Base-by-base conservation (phyloP, 2,329 filamentous ascomycete species). In the Pseudogymnoascus sp. region DNA sequence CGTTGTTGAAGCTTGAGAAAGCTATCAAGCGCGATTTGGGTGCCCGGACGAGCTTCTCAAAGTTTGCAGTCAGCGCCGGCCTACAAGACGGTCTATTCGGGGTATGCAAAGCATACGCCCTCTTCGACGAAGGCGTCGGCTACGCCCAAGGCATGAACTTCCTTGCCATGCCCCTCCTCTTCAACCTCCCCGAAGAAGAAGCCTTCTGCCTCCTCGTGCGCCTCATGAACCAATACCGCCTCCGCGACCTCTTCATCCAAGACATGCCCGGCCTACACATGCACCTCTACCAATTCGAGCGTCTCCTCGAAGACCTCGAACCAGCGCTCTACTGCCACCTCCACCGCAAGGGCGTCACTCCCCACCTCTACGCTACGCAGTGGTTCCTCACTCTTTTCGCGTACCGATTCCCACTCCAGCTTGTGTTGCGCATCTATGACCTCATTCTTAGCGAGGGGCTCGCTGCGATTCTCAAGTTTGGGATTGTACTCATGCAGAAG, bases 131-230 rank as follows among this genome's bases (percentile, higher is more conserved):
- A 71, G 89, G 82, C 6, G 94, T 99, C 37, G 93, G 94, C 33
- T 99, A 99, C 75, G 93, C 95, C 0, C 94, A 99, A 75, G 94
- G 94, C 72, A 97, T 99, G 90, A 99, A 97, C 73, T 99, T 99
- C 72, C 85, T 99, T 65, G 90, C 92, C 59, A 97, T 97, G 92
- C 94, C 95, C 23, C 76, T 99, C 16, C 80, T 99, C 1, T 97
- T 99, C 78, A 97, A 97, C 74, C 96, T 97, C 92, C 90, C 92
- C 2, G 93, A 97, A 76, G 92, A 96, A 72, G 94, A 99, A 76
- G 93, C 94, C 0, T 99, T 99, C 72, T 94, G 91, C 70, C 79
- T 99, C 16, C 84, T 99, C 25, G 92, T 97, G 16, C 88, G 91
- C 67, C 77, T 99, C 62, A 99, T 99, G 94, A 95, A 95, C 77